phyloP scores from a whole-genome alignment of 2,329 filamentous ascomycete species.

The Ophiostoma tasmaniense region DNA sequence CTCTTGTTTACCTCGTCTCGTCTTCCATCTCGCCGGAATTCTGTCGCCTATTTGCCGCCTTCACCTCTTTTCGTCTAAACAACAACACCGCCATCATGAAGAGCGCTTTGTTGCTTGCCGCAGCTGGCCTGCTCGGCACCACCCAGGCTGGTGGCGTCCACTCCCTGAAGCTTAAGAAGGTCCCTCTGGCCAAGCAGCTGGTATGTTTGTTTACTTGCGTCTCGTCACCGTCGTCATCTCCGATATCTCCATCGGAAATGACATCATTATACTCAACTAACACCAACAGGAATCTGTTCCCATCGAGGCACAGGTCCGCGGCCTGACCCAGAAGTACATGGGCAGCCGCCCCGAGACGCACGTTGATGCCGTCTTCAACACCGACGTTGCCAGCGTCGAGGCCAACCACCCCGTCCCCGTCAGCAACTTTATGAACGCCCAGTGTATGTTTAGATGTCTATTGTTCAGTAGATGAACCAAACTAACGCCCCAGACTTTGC shows the following conservation, averaged over 20 bases:
- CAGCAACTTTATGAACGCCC: constrained; percentile 96
- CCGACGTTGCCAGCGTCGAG: constrained; percentile 57
- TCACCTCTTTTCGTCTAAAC: neutral
- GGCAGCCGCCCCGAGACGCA: constrained; percentile 64
- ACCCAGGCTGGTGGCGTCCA: constrained; percentile 72
- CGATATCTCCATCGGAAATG: neutral
- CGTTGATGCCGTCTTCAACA: constrained; percentile 70
- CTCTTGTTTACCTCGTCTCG: constrained; percentile 1
- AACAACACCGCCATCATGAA: constrained; percentile 59
- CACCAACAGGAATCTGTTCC: constrained; percentile 59
- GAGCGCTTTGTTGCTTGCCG: constrained; percentile 62
- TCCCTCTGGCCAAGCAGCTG: constrained; percentile 84
- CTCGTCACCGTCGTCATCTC: neutral
- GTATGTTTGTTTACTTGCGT: constrained; percentile 47
- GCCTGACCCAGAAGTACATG: constrained; percentile 94
- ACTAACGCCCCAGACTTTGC: constrained; percentile 66
- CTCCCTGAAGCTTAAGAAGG: constrained; percentile 97
- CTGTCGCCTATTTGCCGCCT: neutral
- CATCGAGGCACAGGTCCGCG: constrained; percentile 71
- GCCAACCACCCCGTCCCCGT: constrained; percentile 75
- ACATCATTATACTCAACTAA: constrained; percentile 6
- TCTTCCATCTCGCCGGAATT: constrained; percentile 5
- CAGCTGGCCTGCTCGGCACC: constrained; percentile 71
- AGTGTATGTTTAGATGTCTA: constrained; percentile 59
- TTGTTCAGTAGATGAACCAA: too few species aligned